Evolutionary conservation across 2,329 filamentous ascomycete species (phyloP).

Genomic region (Venturia carpophila): DNA sequence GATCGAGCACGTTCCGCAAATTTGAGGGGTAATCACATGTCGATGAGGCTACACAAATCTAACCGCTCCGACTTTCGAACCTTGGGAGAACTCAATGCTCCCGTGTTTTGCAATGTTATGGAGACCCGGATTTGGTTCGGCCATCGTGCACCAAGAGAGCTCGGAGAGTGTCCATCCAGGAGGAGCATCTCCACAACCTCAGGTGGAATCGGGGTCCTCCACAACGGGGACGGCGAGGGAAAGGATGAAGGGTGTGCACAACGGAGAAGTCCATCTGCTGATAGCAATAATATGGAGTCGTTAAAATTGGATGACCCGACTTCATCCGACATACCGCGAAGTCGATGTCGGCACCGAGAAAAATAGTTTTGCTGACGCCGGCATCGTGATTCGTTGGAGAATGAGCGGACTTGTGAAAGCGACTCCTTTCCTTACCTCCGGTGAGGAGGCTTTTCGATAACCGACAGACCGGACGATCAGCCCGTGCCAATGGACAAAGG

Average conservation of each 20-base stretch:
- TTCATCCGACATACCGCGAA: neutral
- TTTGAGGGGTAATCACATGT: neutral
- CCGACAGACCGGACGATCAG: neutral
- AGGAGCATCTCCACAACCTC: neutral
- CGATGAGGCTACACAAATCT: neutral
- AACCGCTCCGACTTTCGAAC: neutral
- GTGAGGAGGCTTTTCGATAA: no score
- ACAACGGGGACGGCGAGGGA: neutral
- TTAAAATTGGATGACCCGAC: neutral
- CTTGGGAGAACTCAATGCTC: neutral
- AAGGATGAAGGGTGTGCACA: neutral
- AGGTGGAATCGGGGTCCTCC: neutral
- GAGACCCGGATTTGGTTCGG: constrained; percentile 4
- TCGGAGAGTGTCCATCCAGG: neutral
- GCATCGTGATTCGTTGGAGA: neutral
- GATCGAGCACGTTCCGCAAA: neutral
- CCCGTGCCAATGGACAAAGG: neutral
- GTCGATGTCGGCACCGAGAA: constrained; percentile 3
- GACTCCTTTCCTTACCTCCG: neutral
- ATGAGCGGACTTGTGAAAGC: neutral
- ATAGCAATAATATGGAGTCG: neutral
- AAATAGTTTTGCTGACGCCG: neutral
- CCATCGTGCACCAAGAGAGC: neutral
- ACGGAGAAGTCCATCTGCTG: neutral
- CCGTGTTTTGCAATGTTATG: neutral